A percentile compares a stretch with the other conserved stretches of the same genome.
These are phyloP conservation scores for Pseudocercospora crystallina DNA, from an alignment of 2,329 filamentous ascomycete species.

Conservation along the genomic window DNA sequence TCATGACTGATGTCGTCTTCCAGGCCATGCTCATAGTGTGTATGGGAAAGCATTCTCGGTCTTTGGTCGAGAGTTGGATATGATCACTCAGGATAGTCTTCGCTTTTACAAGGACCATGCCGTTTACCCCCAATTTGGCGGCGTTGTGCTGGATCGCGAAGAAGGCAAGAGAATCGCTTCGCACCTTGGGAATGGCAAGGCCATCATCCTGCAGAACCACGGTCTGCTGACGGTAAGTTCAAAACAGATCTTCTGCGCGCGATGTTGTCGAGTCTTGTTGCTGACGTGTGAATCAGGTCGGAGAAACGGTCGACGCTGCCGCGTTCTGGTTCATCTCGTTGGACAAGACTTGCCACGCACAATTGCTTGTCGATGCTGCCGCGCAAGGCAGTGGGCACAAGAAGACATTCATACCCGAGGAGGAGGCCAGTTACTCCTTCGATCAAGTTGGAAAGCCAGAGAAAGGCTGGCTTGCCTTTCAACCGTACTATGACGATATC, in stretches of 20 bases:
- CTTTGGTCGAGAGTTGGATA: conserved; percentile 48
- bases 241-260: background rate
- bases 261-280: background rate
- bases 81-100: conserved; percentile 50
- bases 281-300: conserved; percentile 22
- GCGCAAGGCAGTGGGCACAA: conserved; percentile 40
- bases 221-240: conserved; percentile 45
- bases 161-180: conserved; percentile 46
- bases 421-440: conserved; percentile 42
- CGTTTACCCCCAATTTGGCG: conserved; percentile 48
- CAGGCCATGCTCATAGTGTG: conserved; percentile 44
- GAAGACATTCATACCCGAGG: conserved; percentile 43
- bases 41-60: conserved; percentile 50
- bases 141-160: conserved; percentile 45
- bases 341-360: conserved; percentile 49
- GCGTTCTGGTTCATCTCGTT: conserved; percentile 49
- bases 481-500: conserved; percentile 56
- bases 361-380: conserved; percentile 46
- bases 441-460: conserved; percentile 47
- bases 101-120: conserved; percentile 44
- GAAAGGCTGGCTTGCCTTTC: conserved; percentile 53
- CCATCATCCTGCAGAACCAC: conserved; percentile 44
- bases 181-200: conserved; percentile 40
- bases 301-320: conserved; percentile 44
- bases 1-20: conserved; percentile 7